Evolutionary conservation across 768 basidiomycete genomes (phyloP), one percentile per base, ranked within the genome.

Genomic region (Suillus discolor): DNA sequence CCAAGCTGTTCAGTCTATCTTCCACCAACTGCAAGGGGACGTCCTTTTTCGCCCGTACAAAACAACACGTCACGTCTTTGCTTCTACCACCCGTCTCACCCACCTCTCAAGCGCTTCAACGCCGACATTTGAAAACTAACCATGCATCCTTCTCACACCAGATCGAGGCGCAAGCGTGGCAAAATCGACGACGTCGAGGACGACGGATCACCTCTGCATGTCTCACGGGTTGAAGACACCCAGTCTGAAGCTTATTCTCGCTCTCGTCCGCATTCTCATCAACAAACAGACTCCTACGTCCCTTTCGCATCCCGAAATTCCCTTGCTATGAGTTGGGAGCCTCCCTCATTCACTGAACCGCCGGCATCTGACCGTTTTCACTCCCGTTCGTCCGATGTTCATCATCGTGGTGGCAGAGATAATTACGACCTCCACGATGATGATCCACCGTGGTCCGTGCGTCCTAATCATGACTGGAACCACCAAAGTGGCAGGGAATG

Each of bases 201-300:
- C 68, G 82, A 84, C 69, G 82, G 84, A 49, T 68, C 67, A 34
- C 57, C 60, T 57, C 70, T 71, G 70, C 76, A 78, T 67, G 81
- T 79, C 75, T 77, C 82, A 72, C 84, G 82, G 75, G 74, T 71
- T 69, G 86, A 87, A 67, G 86, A 88, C 69, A 72, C 79, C 64
- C 81, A 79, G 77, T 74, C 82, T 71, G 84, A 88, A 67, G 74
- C 81, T 65, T 88, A 86, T 75, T 75, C 86, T 69, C 84, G 83
- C 74, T 74, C 85, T 70, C 84, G 83, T 71, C 81, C 81, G 69
- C 70, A 74, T 65, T 72, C 77, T 66, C 78, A 77, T 70, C 75
- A 76, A 62, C 80, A 77, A 59, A 72, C 82, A 54, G 85, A 88
- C 70, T 79, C 74, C 67, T 78, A 78, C 75, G 82, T 83, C 18